Percentiles rank a stretch among this genome's conserved stretches.
These are phyloP conservation scores for Diaporthe vexans DNA, from an alignment of 2,329 filamentous ascomycete genomes.

Conservation along the genomic window DNA sequence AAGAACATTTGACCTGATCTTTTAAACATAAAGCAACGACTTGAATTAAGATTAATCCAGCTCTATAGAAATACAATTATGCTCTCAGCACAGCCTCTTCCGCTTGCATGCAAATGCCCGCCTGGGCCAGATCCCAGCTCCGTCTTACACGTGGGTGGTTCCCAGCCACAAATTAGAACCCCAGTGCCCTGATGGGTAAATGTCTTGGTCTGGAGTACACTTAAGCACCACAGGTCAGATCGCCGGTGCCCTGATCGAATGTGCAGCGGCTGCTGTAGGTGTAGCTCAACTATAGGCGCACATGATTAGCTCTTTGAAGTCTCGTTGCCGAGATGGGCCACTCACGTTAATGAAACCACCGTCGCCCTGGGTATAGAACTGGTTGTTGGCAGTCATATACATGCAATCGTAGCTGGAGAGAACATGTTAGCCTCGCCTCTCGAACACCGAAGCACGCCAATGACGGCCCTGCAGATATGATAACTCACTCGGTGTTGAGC, in stretches of 20 bases:
- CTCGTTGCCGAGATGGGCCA: neutral
- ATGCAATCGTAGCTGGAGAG: conserved; percentile 42
- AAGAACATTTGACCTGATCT: too few species aligned
- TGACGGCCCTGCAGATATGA: neutral
- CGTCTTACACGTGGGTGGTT: neutral
- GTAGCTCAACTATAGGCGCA: neutral
- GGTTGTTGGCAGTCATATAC: conserved; percentile 42
- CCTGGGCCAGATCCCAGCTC: neutral
- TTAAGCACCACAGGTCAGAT: conserved; percentile 22
- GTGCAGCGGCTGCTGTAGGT: conserved; percentile 17
- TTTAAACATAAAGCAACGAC: too few species aligned
- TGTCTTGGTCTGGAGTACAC: too few species aligned
- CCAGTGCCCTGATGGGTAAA: too few species aligned
- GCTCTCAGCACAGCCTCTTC: neutral
- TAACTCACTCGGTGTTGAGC: conserved; percentile 41
- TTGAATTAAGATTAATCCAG: neutral
- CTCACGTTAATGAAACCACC: conserved; percentile 43
- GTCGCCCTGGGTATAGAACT: conserved; percentile 40
- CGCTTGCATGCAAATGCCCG: neutral
- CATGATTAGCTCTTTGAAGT: neutral
- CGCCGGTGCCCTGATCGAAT: neutral
- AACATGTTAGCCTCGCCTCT: neutral
- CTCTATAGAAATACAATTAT: neutral
- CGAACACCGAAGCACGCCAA: neutral
- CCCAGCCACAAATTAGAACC: too few species aligned